Evolutionary conservation across 257 asterid genomes (phyloP).

Genomic region (Nicotiana attenuata): DNA sequence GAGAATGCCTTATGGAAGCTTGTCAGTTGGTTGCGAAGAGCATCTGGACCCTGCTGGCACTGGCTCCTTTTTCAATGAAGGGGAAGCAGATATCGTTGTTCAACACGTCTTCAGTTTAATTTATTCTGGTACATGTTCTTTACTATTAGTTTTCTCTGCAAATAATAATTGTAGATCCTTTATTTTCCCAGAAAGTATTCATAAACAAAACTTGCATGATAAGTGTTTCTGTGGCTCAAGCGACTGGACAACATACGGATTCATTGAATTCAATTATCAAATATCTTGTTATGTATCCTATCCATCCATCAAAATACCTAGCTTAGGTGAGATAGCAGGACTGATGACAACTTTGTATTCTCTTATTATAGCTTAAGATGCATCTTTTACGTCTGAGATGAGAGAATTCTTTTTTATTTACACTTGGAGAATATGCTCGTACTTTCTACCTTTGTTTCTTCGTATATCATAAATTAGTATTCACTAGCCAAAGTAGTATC

Average conservation of each 20-base stretch:
- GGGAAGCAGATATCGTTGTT: constrained; percentile 90
- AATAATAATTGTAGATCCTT: background rate
- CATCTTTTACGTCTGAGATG: background rate
- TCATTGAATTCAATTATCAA: background rate
- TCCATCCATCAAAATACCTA: background rate
- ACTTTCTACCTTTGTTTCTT: background rate
- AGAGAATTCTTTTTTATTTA: background rate
- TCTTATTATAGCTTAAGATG: background rate
- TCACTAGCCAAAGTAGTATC: background rate
- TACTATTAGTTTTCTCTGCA: background rate
- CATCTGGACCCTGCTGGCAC: constrained; percentile 97
- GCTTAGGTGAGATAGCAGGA: background rate
- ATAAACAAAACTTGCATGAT: background rate
- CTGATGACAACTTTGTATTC: background rate
- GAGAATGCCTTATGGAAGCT: constrained; percentile 91
- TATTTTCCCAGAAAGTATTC: background rate
- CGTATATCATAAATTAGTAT: background rate
- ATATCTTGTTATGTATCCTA: background rate
- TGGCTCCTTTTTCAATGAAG: constrained; percentile 94
- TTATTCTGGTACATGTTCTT: constrained; percentile 59
- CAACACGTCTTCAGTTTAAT: constrained; percentile 81
- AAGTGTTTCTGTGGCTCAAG: background rate
- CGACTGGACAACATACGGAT: background rate
- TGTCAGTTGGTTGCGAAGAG: constrained; percentile 91
- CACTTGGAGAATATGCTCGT: background rate